phyloP scores from a whole-genome alignment of 2,329 filamentous ascomycete genomes.

The Sclerotiophoma versabilis region DNA sequence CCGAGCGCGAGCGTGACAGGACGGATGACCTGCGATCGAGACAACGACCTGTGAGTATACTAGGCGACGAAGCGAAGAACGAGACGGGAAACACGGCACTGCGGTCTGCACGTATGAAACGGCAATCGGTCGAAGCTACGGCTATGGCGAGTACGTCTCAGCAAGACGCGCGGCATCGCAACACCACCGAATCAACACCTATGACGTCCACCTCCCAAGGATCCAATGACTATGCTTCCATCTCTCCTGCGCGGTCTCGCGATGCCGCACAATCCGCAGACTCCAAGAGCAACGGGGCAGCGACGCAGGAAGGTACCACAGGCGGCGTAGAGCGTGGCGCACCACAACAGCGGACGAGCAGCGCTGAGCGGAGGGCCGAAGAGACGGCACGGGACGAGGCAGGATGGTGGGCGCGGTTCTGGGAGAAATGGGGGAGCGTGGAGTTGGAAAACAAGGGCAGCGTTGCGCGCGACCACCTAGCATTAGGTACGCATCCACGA shows the following conservation, averaged over 20 bases:
- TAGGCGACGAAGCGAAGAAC: background rate
- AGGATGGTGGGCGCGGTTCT: conserved; percentile 62
- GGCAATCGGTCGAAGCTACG: background rate
- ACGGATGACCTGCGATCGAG: background rate
- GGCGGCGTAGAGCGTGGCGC: background rate
- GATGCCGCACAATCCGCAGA: background rate
- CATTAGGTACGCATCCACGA: conserved; percentile 65
- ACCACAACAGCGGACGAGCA: conserved; percentile 8
- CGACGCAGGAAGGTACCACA: conserved; percentile 2
- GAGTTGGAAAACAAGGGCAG: conserved; percentile 87
- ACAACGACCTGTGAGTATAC: background rate
- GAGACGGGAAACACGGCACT: background rate
- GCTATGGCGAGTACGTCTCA: background rate
- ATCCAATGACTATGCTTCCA: conserved; percentile 33
- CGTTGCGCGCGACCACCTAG: conserved; percentile 82
- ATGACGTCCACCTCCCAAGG: conserved; percentile 25
- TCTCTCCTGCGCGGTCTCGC: conserved; percentile 23
- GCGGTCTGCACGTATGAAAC: background rate
- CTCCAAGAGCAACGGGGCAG: conserved; percentile 5
- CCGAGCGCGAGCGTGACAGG: background rate
- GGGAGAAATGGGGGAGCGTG: conserved; percentile 69
- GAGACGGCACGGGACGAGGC: conserved; percentile 31
- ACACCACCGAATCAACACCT: conserved; percentile 50
- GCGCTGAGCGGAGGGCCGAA: conserved; percentile 34
- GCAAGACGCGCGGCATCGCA: conserved; percentile 3